These are phyloP conservation scores for Scedosporium dehoogii DNA, from an alignment of 2,329 filamentous ascomycete genomes.

Conservation along the genomic window DNA sequence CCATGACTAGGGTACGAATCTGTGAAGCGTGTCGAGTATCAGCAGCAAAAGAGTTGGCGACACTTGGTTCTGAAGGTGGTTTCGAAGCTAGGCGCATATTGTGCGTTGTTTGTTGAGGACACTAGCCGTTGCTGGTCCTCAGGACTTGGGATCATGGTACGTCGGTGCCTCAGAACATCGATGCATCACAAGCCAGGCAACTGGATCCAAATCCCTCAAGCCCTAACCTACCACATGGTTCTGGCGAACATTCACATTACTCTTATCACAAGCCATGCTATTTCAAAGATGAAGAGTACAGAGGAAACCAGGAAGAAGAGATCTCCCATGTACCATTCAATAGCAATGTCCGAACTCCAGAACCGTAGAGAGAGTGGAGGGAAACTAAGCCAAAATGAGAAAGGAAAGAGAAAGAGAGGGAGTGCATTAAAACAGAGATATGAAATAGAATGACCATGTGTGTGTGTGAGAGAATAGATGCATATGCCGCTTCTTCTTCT, in stretches of 20 bases:
- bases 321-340: background rate
- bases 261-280: no score
- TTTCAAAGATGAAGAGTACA: background rate
- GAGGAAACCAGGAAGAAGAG: background rate
- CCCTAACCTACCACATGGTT: no score
- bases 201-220: no score
- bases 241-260: no score
- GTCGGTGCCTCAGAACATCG: no score
- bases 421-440: background rate
- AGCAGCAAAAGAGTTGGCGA: background rate
- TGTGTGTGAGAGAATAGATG: slow-evolving; percentile 6
- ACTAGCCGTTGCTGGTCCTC: no score
- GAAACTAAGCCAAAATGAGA: background rate
- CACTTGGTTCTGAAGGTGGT: background rate
- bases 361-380: slow-evolving; percentile 1
- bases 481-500: slow-evolving; percentile 11
- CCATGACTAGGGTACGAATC: background rate
- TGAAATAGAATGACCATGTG: background rate
- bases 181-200: no score
- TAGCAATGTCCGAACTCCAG: background rate
- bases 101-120: no score
- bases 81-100: background rate
- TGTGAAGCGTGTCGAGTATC: background rate
- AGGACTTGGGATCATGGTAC: no score
- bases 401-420: background rate